Evolutionary conservation across 192 early-diverging fungal genomes (phyloP).

Genomic region (Polychytrium aggregatum): DNA sequence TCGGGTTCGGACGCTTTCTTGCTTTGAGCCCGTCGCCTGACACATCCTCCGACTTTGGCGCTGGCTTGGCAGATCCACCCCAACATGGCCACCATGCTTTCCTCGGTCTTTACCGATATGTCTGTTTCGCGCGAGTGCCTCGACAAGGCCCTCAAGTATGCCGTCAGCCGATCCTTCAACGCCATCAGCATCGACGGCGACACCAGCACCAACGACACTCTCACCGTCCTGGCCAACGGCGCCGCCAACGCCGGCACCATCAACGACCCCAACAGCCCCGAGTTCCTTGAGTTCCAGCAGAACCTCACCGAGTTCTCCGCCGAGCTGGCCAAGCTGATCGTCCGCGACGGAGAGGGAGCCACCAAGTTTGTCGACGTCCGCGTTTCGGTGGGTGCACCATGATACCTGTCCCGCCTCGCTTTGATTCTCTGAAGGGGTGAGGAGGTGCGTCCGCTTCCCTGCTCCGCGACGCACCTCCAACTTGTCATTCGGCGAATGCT

Average conservation of each 20-base stretch:
- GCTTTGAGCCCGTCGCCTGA: too few species aligned
- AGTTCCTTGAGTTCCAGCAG: slow-evolving; percentile 55
- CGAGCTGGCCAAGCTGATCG: slow-evolving; percentile 80
- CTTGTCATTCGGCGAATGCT: too few species aligned
- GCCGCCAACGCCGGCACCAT: slow-evolving; percentile 29
- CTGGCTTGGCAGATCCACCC: slow-evolving; percentile 70
- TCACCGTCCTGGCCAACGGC: slow-evolving; percentile 82
- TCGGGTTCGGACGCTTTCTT: too few species aligned
- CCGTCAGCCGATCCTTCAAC: slow-evolving; percentile 88
- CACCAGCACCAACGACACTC: slow-evolving; percentile 94
- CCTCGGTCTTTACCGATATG: slow-evolving; percentile 77
- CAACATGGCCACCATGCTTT: slow-evolving; percentile 93
- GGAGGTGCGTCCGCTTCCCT: too few species aligned
- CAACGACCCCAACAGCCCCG: slow-evolving; percentile 21
- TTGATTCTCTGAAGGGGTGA: neutral
- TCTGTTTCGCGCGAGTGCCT: slow-evolving; percentile 51
- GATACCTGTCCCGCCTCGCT: neutral
- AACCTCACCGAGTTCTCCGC: slow-evolving; percentile 72
- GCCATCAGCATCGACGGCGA: slow-evolving; percentile 92
- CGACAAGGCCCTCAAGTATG: slow-evolving; percentile 60
- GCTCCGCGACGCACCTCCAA: too few species aligned
- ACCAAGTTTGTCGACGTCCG: slow-evolving; percentile 92
- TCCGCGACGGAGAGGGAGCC: slow-evolving; percentile 93
- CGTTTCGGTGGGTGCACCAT: slow-evolving; percentile 44
- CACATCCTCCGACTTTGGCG: too few species aligned